Conservation (phyloP, 768 basidiomycete genomes). For the Hydnum rufescens region DNA sequence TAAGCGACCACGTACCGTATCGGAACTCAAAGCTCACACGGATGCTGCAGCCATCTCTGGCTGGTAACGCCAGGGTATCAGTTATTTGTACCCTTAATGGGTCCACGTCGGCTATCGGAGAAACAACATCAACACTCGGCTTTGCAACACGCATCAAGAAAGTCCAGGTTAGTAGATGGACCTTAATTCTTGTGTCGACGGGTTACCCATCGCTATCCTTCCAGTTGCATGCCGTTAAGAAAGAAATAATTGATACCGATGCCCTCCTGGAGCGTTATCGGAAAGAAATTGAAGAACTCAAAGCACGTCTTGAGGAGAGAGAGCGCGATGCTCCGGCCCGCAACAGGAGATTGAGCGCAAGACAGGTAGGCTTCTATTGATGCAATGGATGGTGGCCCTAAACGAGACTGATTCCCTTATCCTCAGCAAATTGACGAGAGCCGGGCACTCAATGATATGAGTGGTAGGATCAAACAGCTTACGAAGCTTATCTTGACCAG, state of each 20-base stretch:
- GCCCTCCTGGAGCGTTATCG: conserved; percentile 87
- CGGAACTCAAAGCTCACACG: conserved; percentile 90
- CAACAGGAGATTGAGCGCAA: conserved; percentile 30
- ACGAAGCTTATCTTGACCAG: conserved; percentile 75
- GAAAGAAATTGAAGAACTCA: conserved; percentile 84
- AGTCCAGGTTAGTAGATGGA: conserved; percentile 34
- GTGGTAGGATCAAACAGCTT: conserved; percentile 57
- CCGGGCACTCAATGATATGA: conserved; percentile 68
- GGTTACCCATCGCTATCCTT: background rate
- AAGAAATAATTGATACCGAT: conserved; percentile 82
- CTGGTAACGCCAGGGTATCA: conserved; percentile 87
- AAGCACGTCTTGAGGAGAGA: conserved; percentile 44
- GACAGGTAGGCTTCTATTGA: conserved; percentile 29
- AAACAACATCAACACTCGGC: conserved; percentile 72
- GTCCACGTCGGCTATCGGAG: conserved; percentile 51
- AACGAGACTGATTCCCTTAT: conserved; percentile 3
- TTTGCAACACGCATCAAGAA: conserved; percentile 86
- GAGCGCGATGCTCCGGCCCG: conserved; percentile 39
- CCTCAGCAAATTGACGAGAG: conserved; percentile 63
- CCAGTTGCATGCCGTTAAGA: conserved; percentile 71
- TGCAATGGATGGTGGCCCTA: background rate
- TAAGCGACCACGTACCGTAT: conserved; percentile 81
- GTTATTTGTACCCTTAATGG: conserved; percentile 95
- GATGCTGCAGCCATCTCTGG: conserved; percentile 83
- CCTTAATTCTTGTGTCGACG: background rate